These are phyloP conservation scores for Debaryomyces fabryi DNA, from an alignment of 1,139 yeast genomes.

Conservation along the genomic window DNA sequence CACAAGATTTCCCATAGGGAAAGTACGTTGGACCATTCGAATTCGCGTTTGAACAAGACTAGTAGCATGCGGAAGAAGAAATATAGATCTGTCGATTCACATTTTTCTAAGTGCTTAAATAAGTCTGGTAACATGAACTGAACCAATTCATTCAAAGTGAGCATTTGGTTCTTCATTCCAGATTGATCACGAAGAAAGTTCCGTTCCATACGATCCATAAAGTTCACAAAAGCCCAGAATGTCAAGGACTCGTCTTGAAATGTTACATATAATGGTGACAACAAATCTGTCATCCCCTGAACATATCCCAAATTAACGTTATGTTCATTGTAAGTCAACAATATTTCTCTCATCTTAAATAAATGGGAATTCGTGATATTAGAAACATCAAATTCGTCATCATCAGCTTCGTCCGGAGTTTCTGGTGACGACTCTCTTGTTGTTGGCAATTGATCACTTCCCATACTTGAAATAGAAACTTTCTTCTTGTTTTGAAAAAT, in stretches of 20 bases:
- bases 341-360: slow-evolving; percentile 70
- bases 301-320: slow-evolving; percentile 88
- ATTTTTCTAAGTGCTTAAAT: slow-evolving; percentile 78
- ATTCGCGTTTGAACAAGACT: slow-evolving; percentile 95
- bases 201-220: slow-evolving; percentile 95
- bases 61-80: slow-evolving; percentile 93
- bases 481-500: slow-evolving; percentile 52
- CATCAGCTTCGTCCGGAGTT: slow-evolving; percentile 49
- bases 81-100: slow-evolving; percentile 88
- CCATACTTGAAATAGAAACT: slow-evolving; percentile 19
- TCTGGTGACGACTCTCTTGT: slow-evolving; percentile 39
- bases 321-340: slow-evolving; percentile 83
- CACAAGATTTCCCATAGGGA: slow-evolving; percentile 89
- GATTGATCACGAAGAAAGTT: slow-evolving; percentile 89
- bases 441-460: slow-evolving; percentile 23
- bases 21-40: slow-evolving; percentile 76
- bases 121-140: slow-evolving; percentile 88
- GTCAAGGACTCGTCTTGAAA: slow-evolving; percentile 78
- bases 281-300: slow-evolving; percentile 95
- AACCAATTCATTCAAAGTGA: slow-evolving; percentile 76
- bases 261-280: slow-evolving; percentile 82
- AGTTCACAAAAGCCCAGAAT: slow-evolving; percentile 86
- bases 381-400: slow-evolving; percentile 52
- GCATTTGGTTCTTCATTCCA: slow-evolving; percentile 90
- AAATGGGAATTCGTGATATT: slow-evolving; percentile 70